Evolutionary conservation across 2,329 filamentous ascomycete genomes (phyloP).

Genomic region (Coniochaeta sp.): DNA sequence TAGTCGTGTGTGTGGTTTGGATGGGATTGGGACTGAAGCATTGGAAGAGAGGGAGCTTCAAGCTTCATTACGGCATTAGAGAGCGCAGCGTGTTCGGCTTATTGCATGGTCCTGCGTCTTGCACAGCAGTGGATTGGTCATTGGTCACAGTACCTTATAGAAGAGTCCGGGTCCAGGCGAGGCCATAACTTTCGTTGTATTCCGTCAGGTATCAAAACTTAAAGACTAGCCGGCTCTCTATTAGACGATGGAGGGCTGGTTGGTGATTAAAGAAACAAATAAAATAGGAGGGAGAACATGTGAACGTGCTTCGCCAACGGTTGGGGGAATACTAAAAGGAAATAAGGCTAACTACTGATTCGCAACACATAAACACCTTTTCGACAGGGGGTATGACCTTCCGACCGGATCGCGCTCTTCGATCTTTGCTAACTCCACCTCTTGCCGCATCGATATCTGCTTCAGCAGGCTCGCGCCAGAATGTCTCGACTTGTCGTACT

Average conservation of each 20-base stretch:
- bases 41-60: conserved; percentile 1
- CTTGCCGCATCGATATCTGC: conserved; percentile 5
- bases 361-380: conserved; percentile 28
- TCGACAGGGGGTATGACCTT: conserved; percentile 16
- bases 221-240: conserved; percentile 24
- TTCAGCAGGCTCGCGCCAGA: background rate
- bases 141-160: no score
- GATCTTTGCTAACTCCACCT: conserved; percentile 11
- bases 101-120: no score
- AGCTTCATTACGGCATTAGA: background rate
- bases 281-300: conserved; percentile 17
- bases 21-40: conserved; percentile 11
- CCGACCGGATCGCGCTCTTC: conserved; percentile 4
- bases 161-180: background rate
- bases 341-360: conserved; percentile 31
- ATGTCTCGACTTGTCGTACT: background rate
- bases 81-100: conserved; percentile 1
- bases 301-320: background rate
- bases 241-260: conserved; percentile 22
- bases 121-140: no score
- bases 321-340: conserved; percentile 34
- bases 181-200: conserved; percentile 14
- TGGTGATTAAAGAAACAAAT: conserved; percentile 22
- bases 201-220: conserved; percentile 33
- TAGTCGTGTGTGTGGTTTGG: background rate